These are phyloP conservation scores for Crithidia brevicula DNA, from an alignment of 208 protist genomes.

Conservation along the genomic window DNA sequence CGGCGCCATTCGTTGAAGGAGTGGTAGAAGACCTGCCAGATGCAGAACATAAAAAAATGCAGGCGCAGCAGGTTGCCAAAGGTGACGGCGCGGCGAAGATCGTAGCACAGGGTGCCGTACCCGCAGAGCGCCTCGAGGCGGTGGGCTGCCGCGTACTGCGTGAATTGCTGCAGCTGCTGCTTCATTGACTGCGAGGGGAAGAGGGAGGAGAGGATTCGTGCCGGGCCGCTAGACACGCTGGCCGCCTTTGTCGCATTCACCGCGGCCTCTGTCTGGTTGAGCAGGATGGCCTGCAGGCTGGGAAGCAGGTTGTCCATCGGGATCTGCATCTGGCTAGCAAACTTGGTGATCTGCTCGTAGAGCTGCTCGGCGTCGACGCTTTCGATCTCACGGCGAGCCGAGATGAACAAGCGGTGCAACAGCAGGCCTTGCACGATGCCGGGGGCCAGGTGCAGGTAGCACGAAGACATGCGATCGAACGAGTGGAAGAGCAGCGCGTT, in stretches of 20 bases:
- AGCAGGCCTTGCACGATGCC: conserved; percentile 56
- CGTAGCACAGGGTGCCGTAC: conserved; percentile 56
- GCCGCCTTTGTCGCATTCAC: conserved; percentile 10
- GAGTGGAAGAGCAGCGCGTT: conserved; percentile 77
- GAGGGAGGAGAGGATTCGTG: conserved; percentile 15
- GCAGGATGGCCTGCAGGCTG: conserved; percentile 19
- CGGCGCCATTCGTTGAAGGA: conserved; percentile 52
- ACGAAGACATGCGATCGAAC: conserved; percentile 72
- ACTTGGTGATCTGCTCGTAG: conserved; percentile 26
- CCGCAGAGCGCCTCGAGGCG: conserved; percentile 45
- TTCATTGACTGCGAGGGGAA: conserved; percentile 14
- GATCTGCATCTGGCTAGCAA: conserved; percentile 26
- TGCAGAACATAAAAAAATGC: conserved; percentile 68
- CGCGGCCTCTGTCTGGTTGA: conserved; percentile 13
- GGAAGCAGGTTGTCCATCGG: conserved; percentile 33
- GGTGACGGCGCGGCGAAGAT: conserved; percentile 47
- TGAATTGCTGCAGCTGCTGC: conserved; percentile 28
- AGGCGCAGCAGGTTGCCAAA: conserved; percentile 53
- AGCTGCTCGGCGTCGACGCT: conserved; percentile 42
- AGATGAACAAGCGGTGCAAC: conserved; percentile 58
- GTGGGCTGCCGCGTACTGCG: conserved; percentile 37
- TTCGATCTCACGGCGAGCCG: conserved; percentile 45
- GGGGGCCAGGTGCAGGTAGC: conserved; percentile 69
- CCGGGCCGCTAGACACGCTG: conserved; percentile 4
- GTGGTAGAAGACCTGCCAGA: conserved; percentile 73